These are phyloP conservation scores for Mortierella hygrophila DNA, from an alignment of 192 early-diverging fungal genomes.

Conservation along the genomic window DNA sequence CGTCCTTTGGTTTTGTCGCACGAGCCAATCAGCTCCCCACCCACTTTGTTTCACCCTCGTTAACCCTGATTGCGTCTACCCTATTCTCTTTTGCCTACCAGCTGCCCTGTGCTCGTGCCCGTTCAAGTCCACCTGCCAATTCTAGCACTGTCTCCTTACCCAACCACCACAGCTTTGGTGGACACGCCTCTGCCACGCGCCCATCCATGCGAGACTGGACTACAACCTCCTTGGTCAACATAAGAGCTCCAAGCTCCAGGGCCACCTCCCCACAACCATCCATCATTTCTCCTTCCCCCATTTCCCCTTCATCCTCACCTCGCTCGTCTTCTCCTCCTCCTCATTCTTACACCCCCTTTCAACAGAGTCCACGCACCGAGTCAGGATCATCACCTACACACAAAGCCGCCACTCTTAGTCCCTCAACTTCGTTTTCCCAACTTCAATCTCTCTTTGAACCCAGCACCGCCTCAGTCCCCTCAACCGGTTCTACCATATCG, in stretches of 20 bases:
- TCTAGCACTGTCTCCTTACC: background rate
- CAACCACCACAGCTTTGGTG: background rate
- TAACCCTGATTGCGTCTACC: too few relatives aligned
- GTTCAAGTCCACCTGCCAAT: background rate
- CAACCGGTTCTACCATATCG: background rate
- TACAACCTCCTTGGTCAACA: constrained; percentile 12
- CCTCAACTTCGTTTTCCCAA: constrained; percentile 6
- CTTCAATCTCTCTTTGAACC: constrained; percentile 11
- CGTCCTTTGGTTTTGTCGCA: background rate
- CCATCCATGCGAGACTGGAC: constrained; percentile 12
- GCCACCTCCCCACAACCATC: background rate
- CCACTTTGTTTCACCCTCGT: background rate
- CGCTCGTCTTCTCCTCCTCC: background rate
- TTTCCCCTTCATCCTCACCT: background rate
- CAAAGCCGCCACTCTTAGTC: background rate
- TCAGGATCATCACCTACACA: background rate
- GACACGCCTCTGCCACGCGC: constrained; percentile 15
- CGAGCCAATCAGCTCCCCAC: background rate
- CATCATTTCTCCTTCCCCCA: background rate
- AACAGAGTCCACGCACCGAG: background rate
- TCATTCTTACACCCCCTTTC: background rate
- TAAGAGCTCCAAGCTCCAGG: constrained; percentile 17
- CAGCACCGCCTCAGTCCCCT: background rate
- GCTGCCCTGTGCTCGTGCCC: background rate
- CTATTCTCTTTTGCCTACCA: background rate